A percentile compares a stretch with the other conserved stretches of the same genome.
phyloP scores from a whole-genome alignment of 805 yeast species.

The Candida dajiaensis region DNA sequence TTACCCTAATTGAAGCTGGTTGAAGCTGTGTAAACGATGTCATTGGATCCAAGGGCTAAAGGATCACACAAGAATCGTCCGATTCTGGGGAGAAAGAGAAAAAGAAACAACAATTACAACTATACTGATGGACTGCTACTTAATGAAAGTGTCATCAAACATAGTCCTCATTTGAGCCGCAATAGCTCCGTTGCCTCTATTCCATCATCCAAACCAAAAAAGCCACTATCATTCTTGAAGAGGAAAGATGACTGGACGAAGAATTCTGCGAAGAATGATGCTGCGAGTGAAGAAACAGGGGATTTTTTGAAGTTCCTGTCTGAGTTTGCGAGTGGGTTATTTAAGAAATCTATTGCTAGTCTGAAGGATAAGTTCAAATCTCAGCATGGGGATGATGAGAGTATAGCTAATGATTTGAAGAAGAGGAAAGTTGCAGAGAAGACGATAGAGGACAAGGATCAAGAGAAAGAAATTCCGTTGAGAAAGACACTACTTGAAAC shows the following conservation, averaged over 20 bases:
- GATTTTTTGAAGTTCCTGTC: conserved; percentile 1
- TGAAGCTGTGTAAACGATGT: not conserved
- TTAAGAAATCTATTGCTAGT: not conserved
- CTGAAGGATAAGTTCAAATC: not conserved
- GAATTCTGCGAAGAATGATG: conserved; percentile 6
- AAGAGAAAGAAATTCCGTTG: conserved; percentile 2
- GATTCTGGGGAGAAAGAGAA: conserved; percentile 5
- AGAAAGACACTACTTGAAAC: conserved; percentile 9
- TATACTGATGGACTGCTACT: conserved; percentile 3
- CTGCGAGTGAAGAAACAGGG: conserved; percentile 14
- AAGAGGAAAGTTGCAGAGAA: conserved; percentile 5
- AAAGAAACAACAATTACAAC: conserved; percentile 1
- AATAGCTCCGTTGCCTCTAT: not conserved
- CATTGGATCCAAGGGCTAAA: not conserved
- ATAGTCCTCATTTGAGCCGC: conserved; percentile 5
- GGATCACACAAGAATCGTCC: not conserved
- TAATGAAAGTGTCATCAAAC: conserved; percentile 2
- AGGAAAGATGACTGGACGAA: conserved; percentile 12
- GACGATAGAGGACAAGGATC: not conserved
- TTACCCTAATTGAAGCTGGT: not conserved
- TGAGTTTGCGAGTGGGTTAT: not conserved
- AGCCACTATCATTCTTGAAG: not conserved
- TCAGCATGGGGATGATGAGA: conserved; percentile 1
- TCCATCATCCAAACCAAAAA: not conserved
- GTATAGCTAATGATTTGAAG: conserved; percentile 2